Conservation (phyloP, 1,139 yeast species). For the Yamadazyma oceani region DNA sequence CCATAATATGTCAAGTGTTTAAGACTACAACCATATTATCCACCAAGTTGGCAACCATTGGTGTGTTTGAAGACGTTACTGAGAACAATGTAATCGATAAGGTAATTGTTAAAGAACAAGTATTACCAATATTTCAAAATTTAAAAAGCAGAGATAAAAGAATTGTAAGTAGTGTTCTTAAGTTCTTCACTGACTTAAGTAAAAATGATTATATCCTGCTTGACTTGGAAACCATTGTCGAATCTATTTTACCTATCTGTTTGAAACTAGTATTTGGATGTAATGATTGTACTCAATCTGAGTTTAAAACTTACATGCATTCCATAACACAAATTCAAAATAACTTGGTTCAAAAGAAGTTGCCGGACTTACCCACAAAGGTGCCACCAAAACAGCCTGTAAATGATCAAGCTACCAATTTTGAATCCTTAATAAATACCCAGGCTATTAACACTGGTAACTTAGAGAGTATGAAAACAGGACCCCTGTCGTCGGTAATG, state of each 20-base stretch:
- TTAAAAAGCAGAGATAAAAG: conserved; percentile 78
- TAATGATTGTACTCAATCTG: conserved; percentile 38
- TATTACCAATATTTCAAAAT: conserved; percentile 71
- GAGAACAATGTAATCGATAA: conserved; percentile 65
- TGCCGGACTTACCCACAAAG: conserved; percentile 25
- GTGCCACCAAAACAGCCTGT: conserved; percentile 12
- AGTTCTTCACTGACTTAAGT: conserved; percentile 49
- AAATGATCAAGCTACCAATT: conserved; percentile 15
- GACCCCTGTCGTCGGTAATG: conserved; percentile 23
- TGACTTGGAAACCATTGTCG: conserved; percentile 39
- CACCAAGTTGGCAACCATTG: conserved; percentile 71
- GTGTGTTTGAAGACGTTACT: conserved; percentile 60
- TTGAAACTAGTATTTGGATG: conserved; percentile 41
- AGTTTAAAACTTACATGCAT: conserved; percentile 33
- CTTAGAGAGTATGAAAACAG: conserved; percentile 24
- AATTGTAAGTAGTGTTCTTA: conserved; percentile 56
- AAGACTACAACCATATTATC: conserved; percentile 80
- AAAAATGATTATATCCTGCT: conserved; percentile 37
- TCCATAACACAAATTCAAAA: conserved; percentile 31
- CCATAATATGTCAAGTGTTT: conserved; percentile 69
- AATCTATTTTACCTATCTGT: conserved; percentile 39
- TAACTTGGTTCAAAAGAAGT: conserved; percentile 28
- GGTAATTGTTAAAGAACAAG: conserved; percentile 68
- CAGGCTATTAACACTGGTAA: conserved; percentile 33
- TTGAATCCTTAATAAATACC: conserved; percentile 34